phyloP scores from a whole-genome alignment of 164 flowering plant genomes.

The Amborella trichopoda region DNA sequence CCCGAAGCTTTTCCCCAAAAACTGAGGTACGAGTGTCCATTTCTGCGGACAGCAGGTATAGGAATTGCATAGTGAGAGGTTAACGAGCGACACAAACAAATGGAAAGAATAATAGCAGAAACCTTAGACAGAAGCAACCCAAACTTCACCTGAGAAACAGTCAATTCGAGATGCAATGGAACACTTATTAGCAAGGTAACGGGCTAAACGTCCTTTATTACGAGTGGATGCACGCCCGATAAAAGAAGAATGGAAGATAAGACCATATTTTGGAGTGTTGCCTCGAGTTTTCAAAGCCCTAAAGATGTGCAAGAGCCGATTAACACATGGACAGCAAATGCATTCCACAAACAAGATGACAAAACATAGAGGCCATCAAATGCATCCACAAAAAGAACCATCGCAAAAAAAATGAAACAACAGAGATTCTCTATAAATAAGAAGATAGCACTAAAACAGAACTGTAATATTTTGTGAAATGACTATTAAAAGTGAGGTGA shows the following conservation, averaged over 20 bases:
- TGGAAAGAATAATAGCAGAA: not conserved
- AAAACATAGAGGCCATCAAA: no score
- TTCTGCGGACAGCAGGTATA: not conserved
- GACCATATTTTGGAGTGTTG: conserved; percentile 96
- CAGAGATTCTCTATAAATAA: no score
- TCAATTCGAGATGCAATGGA: conserved; percentile 97
- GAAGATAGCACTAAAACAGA: no score
- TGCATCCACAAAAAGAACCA: no score
- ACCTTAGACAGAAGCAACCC: not conserved
- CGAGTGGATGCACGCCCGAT: conserved; percentile 91
- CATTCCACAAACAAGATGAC: no score
- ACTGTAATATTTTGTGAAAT: no score
- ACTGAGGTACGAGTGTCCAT: conserved; percentile 47
- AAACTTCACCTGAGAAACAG: conserved; percentile 62
- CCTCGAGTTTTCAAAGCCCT: conserved; percentile 96
- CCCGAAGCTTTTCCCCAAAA: conserved; percentile 92
- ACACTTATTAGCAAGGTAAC: conserved; percentile 97
- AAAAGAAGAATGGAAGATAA: conserved; percentile 92
- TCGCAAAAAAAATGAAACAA: no score
- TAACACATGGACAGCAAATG: no score
- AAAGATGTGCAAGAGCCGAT: no score
- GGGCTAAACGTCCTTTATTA: conserved; percentile 97
- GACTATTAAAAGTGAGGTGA: no score
- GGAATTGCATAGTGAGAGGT: not conserved
- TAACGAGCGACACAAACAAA: not conserved